Percentiles rank a stretch among this genome's conserved stretches.
Conservation (phyloP, 768 basidiomycete genomes). For the Mycena indigotica region DNA sequence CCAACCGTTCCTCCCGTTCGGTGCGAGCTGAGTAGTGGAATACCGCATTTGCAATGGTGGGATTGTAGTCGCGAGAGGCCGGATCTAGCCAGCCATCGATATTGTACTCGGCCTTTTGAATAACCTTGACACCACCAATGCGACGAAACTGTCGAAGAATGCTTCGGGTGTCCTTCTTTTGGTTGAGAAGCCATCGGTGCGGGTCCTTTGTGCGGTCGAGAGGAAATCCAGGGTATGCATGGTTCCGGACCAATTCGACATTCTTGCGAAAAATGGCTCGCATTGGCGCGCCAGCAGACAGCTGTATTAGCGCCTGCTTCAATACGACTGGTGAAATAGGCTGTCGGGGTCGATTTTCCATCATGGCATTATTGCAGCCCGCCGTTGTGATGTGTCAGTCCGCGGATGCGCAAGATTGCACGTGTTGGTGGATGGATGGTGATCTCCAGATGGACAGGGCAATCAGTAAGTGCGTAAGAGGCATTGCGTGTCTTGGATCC, state of each 20-base stretch:
- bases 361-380: not conserved
- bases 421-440: not conserved
- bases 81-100: conserved; percentile 30
- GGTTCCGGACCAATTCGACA: not conserved
- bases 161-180: conserved; percentile 17
- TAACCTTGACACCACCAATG: conserved; percentile 16
- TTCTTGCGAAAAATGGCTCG: not conserved
- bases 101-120: conserved; percentile 23
- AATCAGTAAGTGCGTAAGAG: not conserved
- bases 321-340: not conserved
- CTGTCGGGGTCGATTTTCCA: not conserved
- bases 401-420: not conserved
- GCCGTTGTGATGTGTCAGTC: not conserved
- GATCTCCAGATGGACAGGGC: not conserved
- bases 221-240: not conserved
- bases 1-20: conserved; percentile 21
- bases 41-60: conserved; percentile 19
- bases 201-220: not conserved
- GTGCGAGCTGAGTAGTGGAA: conserved; percentile 28
- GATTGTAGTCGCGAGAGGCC: conserved; percentile 21
- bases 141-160: conserved; percentile 26
- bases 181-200: conserved; percentile 6
- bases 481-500: not conserved
- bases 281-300: not conserved
- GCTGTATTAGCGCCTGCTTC: not conserved